phyloP scores from a whole-genome alignment of 345 rosid genomes.

The Gossypium mustelinum region DNA sequence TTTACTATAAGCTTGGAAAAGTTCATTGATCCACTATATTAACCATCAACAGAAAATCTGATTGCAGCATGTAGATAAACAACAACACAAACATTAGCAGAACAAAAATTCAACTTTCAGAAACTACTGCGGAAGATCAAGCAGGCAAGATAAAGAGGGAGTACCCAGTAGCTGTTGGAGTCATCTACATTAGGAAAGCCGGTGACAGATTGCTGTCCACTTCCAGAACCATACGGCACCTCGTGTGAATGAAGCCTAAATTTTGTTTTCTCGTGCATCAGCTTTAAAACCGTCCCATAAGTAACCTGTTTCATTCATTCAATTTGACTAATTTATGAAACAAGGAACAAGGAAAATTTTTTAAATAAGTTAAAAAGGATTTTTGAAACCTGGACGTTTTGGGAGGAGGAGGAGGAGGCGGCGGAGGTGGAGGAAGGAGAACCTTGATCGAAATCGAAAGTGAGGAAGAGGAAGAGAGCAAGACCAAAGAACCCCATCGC shows the following conservation, averaged over 20 bases:
- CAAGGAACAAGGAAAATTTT: neutral
- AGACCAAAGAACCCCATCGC: conserved; percentile 65
- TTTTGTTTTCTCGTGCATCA: conserved; percentile 89
- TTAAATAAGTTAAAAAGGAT: neutral
- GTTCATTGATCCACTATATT: neutral
- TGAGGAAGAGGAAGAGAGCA: conserved; percentile 66
- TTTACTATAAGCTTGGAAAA: neutral
- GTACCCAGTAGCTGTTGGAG: conserved; percentile 96
- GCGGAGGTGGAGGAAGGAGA: conserved; percentile 36
- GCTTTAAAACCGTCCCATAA: conserved; percentile 77
- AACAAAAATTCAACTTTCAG: neutral
- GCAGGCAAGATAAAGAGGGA: conserved; percentile 1
- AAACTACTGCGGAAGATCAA: neutral
- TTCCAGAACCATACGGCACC: conserved; percentile 97
- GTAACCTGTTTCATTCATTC: conserved; percentile 50
- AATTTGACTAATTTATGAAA: neutral
- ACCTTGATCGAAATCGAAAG: conserved; percentile 48
- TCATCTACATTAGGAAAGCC: conserved; percentile 80
- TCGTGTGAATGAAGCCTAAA: conserved; percentile 90
- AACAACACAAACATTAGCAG: neutral
- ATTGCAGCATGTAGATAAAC: neutral
- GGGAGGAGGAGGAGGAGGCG: conserved; percentile 33
- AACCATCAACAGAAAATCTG: neutral
- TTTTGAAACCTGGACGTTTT: conserved; percentile 61
- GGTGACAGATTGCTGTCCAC: conserved; percentile 99